Base-by-base conservation (phyloP, 2,329 filamentous ascomycete genomes). In the Pestalotiopsis fici region DNA sequence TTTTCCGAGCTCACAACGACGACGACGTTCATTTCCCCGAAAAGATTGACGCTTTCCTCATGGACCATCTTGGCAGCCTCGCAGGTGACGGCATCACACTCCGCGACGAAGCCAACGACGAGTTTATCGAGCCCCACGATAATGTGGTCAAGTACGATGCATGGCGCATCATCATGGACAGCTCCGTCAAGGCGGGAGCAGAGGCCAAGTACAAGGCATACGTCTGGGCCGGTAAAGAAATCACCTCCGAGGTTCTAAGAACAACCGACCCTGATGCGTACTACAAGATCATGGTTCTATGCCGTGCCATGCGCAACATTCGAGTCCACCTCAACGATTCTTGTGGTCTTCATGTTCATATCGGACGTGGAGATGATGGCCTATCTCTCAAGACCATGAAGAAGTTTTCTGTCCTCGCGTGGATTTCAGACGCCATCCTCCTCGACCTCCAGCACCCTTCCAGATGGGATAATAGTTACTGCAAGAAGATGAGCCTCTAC, bases 361-460 rank as follows among this genome's bases (percentile, higher is more conserved):
- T 76, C 7, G 75, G 75, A 12, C 70, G 69, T 9, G 73, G 74
- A 12, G 66, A 73, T n/a, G 66, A 73, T 57, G 66, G 73, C 1
- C 76, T 76, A 56, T 74, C 71, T 23, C 68, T 76, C 2, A 23
- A 70, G 11, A 74, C 71, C 0, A 37, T 76, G 47, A 75, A 75
- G 69, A 75, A 72, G 60, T 69, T 73, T 13, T 59, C 64, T 2
- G 68, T 69, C 0, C 37, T 76, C 3, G 69, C 73, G 25, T 74
- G 70, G 63, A 55, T 75, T 1, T 67, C 69, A 1, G 75, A 76
- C 23, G 54, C 61, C 3, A 54, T 59, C 5, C 23, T 76, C 21
- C 15, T 75, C 23, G 31, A 56, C 12, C 57, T 76, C 1, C 74
- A 76, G 6, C 74, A 76, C 55, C 75, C 75, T 12, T 68, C 65